Conservation (phyloP, 2,329 filamentous ascomycete species). For the Apiospora arundinis region DNA sequence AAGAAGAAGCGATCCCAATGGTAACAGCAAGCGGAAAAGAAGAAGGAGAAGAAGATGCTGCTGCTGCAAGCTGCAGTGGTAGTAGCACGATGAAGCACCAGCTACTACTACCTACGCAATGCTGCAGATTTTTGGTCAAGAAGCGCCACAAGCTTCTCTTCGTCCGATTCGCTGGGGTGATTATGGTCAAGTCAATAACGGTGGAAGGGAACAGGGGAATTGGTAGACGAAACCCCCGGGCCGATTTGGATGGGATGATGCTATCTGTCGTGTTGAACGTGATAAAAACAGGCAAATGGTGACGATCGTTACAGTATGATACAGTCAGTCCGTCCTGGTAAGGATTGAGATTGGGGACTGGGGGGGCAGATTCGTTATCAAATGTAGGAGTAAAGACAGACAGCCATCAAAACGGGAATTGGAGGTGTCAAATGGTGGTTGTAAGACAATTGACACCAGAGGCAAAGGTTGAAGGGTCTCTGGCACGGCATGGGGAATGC, state of each 20-base stretch:
- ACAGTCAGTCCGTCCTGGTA: neutral
- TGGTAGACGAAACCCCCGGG: constrained; percentile 3
- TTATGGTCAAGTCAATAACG: neutral
- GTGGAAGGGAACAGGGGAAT: neutral
- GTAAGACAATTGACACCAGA: neutral
- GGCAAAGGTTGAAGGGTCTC: constrained; percentile 11
- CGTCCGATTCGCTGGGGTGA: constrained; percentile 3
- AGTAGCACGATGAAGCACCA: neutral
- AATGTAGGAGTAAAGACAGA: neutral
- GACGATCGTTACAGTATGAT: neutral
- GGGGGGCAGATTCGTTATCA: neutral
- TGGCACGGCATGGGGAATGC: neutral
- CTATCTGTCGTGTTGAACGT: constrained; percentile 10
- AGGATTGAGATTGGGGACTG: neutral
- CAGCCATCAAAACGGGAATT: neutral
- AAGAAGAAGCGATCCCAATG: neutral
- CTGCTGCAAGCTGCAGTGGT: neutral
- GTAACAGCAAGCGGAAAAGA: neutral
- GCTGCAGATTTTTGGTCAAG: neutral
- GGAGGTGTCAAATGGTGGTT: neutral
- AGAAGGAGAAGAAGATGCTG: neutral
- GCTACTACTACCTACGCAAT: constrained; percentile 11
- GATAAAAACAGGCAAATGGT: neutral
- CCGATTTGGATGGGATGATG: constrained; percentile 13
- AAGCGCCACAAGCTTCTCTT: constrained; percentile 3